Evolutionary conservation across 2,329 filamentous ascomycete species (phyloP).

Genomic region (Botrytis cinerea): DNA sequence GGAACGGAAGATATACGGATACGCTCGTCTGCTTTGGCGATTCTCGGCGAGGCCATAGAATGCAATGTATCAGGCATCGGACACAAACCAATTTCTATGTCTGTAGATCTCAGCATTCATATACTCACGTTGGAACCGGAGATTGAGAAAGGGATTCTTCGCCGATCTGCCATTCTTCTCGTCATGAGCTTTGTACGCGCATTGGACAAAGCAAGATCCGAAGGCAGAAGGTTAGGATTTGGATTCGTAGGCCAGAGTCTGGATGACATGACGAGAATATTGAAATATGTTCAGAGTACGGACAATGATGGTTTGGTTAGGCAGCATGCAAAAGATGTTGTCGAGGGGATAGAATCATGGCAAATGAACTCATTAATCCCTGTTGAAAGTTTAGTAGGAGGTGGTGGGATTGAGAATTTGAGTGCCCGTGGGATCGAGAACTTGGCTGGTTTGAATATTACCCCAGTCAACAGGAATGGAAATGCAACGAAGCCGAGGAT

Average conservation of each 20-base stretch:
- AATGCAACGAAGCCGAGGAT: conserved; percentile 47
- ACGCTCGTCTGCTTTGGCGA: conserved; percentile 67
- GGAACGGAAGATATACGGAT: conserved; percentile 71
- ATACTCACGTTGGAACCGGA: conserved; percentile 64
- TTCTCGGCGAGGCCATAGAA: conserved; percentile 62
- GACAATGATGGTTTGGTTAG: conserved; percentile 70
- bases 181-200: conserved; percentile 63
- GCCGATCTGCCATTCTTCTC: conserved; percentile 65
- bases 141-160: conserved; percentile 62
- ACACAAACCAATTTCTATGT: conserved; percentile 52
- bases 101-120: conserved; percentile 63
- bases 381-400: conserved; percentile 19
- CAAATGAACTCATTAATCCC: conserved; percentile 49
- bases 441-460: conserved; percentile 50
- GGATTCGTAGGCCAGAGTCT: conserved; percentile 57
- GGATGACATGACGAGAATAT: conserved; percentile 60
- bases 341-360: conserved; percentile 67
- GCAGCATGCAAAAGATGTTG: conserved; percentile 65
- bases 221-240: conserved; percentile 52
- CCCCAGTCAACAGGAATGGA: conserved; percentile 36
- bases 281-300: conserved; percentile 64
- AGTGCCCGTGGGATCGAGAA: conserved; percentile 38
- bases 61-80: conserved; percentile 60
- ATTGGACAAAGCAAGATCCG: conserved; percentile 55
- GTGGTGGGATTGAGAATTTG: conserved; percentile 16